Evolutionary conservation across 345 rosid species (phyloP).

Genomic region (Eucalyptus regnans): DNA sequence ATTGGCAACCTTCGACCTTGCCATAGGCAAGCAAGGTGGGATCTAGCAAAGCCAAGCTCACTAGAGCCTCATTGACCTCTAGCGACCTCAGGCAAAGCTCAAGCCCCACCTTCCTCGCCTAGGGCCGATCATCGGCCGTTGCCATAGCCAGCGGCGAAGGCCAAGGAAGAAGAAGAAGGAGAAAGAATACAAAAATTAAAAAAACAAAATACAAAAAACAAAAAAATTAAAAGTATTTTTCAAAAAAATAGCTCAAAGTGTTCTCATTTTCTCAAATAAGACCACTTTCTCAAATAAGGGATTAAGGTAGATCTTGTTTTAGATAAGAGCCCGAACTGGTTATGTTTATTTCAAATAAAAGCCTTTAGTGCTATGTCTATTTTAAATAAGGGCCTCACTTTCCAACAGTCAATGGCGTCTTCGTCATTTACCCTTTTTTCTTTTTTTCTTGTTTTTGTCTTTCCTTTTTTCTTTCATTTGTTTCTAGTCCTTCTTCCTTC

Average conservation of each 20-base stretch:
- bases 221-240: too few relatives aligned
- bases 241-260: too few relatives aligned
- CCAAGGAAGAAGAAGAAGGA: too few relatives aligned
- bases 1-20: too few relatives aligned
- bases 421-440: accelerated
- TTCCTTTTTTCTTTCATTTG: too few relatives aligned
- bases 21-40: too few relatives aligned
- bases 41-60: accelerated
- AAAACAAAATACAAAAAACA: too few relatives aligned
- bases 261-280: too few relatives aligned
- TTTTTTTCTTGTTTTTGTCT: too few relatives aligned
- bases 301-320: accelerated
- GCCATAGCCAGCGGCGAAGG: accelerated
- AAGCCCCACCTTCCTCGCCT: accelerated
- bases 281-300: too few relatives aligned
- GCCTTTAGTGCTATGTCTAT: accelerated
- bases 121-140: accelerated
- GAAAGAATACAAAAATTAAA: accelerated
- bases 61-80: accelerated
- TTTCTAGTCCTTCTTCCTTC: too few relatives aligned
- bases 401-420: accelerated
- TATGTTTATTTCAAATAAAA: too few relatives aligned
- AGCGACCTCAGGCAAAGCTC: accelerated
- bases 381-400: accelerated
- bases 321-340: accelerated